phyloP scores from a whole-genome alignment of 2,329 filamentous ascomycete species.

The Aspergillus quadricinctus region DNA sequence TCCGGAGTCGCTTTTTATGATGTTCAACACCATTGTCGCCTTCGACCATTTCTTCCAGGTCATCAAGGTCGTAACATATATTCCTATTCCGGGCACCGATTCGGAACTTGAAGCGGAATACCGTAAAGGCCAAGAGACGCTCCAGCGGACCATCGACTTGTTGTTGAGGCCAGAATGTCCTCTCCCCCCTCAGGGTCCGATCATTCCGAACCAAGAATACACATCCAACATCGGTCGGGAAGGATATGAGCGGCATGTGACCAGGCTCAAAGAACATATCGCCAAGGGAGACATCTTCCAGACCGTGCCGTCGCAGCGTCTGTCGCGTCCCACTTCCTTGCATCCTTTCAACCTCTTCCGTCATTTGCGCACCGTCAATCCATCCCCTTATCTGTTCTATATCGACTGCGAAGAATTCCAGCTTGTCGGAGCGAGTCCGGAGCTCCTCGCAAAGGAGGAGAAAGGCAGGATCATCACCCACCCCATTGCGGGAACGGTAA shows the following conservation, averaged over 20 bases:
- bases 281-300: slow-evolving; percentile 92
- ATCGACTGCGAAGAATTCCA: slow-evolving; percentile 89
- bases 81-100: slow-evolving; percentile 61
- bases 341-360: slow-evolving; percentile 99
- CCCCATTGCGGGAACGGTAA: slow-evolving; percentile 93
- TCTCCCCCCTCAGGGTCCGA: slow-evolving; percentile 70
- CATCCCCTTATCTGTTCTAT: slow-evolving; percentile 96
- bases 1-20: slow-evolving; percentile 93
- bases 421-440: slow-evolving; percentile 90
- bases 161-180: slow-evolving; percentile 72
- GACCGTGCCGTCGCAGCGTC: slow-evolving; percentile 89
- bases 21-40: slow-evolving; percentile 90
- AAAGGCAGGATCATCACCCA: slow-evolving; percentile 86
- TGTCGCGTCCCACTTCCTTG: slow-evolving; percentile 80
- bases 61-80: slow-evolving; percentile 89
- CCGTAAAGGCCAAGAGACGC: slow-evolving; percentile 58
- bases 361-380: slow-evolving; percentile 93
- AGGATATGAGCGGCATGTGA: slow-evolving; percentile 90
- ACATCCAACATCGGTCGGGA: slow-evolving; percentile 84
- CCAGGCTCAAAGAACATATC: slow-evolving; percentile 83
- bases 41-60: slow-evolving; percentile 94
- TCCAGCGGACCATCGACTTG: slow-evolving; percentile 65
- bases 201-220: slow-evolving; percentile 71
- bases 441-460: slow-evolving; percentile 89
- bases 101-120: slow-evolving; percentile 65